phyloP scores from a whole-genome alignment of 1,139 yeast genomes.

The Magnusiomyces sp. region DNA sequence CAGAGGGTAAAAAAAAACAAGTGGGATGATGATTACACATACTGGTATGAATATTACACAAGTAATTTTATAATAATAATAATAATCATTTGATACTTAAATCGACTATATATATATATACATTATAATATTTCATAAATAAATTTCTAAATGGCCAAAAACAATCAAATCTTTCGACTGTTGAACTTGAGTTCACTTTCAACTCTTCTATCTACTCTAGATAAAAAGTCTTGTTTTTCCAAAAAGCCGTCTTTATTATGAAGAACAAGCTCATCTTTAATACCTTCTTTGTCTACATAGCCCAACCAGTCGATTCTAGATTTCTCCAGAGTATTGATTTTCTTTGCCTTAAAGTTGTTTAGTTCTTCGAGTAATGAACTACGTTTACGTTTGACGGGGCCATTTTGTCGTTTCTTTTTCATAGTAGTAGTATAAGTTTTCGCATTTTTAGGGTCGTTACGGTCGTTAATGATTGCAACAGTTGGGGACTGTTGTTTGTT shows the following conservation, averaged over 20 bases:
- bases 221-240: slow-evolving; percentile 84
- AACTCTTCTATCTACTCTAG: slow-evolving; percentile 59
- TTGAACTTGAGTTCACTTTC: slow-evolving; percentile 30
- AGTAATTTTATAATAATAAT: no score
- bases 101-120: no score
- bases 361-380: slow-evolving; percentile 71
- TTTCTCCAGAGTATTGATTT: slow-evolving; percentile 85
- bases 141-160: no score
- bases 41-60: no score
- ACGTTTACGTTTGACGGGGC: slow-evolving; percentile 44
- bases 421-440: slow-evolving; percentile 26
- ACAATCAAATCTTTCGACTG: neutral
- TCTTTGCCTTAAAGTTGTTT: slow-evolving; percentile 48
- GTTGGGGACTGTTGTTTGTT: slow-evolving; percentile 12
- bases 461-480: slow-evolving; percentile 9
- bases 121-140: no score
- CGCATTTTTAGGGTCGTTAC: slow-evolving; percentile 14
- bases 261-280: slow-evolving; percentile 68
- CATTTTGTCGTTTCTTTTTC: slow-evolving; percentile 17
- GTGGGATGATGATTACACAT: no score
- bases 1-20: no score
- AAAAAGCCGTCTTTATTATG: slow-evolving; percentile 78
- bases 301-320: slow-evolving; percentile 93
- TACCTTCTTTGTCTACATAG: slow-evolving; percentile 79
- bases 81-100: no score